Evolutionary conservation across 331 rosid genomes (phyloP).

Genomic region (Malus hybrid): DNA sequence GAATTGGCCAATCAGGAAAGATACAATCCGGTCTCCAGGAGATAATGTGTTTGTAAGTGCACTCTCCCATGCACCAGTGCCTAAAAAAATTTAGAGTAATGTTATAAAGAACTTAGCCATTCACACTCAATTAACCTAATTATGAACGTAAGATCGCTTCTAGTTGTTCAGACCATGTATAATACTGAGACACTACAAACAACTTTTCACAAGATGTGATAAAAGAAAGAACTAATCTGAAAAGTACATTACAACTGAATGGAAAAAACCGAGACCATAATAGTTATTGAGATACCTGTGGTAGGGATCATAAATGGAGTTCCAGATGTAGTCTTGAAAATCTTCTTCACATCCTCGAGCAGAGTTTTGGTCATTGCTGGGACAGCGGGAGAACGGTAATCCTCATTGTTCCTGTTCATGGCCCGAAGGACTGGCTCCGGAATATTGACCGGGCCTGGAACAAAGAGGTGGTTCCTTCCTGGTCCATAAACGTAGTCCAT

Average conservation of each 20-base stretch:
- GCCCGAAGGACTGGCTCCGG: slow-evolving; percentile 88
- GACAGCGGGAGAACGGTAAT: slow-evolving; percentile 93
- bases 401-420: slow-evolving; percentile 96
- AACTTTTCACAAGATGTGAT: not conserved
- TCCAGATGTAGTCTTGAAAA: slow-evolving; percentile 92
- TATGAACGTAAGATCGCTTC: not conserved
- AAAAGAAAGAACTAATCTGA: too few species aligned
- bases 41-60: slow-evolving; percentile 95
- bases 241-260: not conserved
- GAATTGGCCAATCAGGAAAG: slow-evolving; percentile 94
- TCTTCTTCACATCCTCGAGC: slow-evolving; percentile 87
- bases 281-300: slow-evolving; percentile 49
- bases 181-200: not conserved
- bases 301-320: slow-evolving; percentile 91
- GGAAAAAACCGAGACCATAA: not conserved
- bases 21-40: slow-evolving; percentile 84
- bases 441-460: slow-evolving; percentile 98
- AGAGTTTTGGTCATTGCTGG: slow-evolving; percentile 84
- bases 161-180: not conserved
- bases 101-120: not conserved
- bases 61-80: slow-evolving; percentile 99
- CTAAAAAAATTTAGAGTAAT: slow-evolving; percentile 30
- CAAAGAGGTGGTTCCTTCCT: slow-evolving; percentile 96
- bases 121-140: not conserved
- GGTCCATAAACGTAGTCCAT: slow-evolving; percentile 88